A percentile compares a stretch with the other conserved stretches of the same genome.
These are phyloP conservation scores for Laburnicola sp. DNA, from an alignment of 2,329 filamentous ascomycete genomes.

Conservation along the genomic window DNA sequence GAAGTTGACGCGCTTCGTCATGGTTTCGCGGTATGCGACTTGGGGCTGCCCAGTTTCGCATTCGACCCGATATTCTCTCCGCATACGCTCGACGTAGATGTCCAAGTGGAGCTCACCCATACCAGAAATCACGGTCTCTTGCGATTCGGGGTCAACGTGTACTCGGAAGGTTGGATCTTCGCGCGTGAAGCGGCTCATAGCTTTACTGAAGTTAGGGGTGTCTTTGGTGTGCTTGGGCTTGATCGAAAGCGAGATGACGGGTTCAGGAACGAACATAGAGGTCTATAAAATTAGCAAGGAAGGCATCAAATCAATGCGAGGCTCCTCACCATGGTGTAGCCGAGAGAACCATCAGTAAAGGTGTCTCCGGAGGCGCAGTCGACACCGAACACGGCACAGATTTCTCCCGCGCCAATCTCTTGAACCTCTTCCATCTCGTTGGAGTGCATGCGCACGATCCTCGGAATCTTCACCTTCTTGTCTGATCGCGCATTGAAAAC, in stretches of 20 bases:
- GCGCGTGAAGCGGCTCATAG: constrained; percentile 97
- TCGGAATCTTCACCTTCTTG: constrained; percentile 94
- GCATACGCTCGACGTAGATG: constrained; percentile 96
- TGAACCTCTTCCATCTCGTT: constrained; percentile 98
- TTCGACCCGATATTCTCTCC: constrained; percentile 94
- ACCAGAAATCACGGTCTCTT: constrained; percentile 96
- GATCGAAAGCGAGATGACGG: constrained; percentile 97
- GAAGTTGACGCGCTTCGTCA: constrained; percentile 77
- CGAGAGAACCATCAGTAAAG: constrained; percentile 90
- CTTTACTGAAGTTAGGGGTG: constrained; percentile 92
- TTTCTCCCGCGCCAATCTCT: constrained; percentile 94
- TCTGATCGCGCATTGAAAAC: constrained; percentile 94
- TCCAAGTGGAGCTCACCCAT: constrained; percentile 98
- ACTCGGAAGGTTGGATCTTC: constrained; percentile 98
- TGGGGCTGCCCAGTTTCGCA: constrained; percentile 95
- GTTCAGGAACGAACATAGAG: constrained; percentile 97
- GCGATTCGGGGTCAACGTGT: constrained; percentile 85
- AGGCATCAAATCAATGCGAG: constrained; percentile 3
- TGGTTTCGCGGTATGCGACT: constrained; percentile 95
- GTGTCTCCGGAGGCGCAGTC: constrained; percentile 98
- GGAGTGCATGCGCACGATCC: constrained; percentile 98
- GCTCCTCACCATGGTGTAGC: constrained; percentile 75
- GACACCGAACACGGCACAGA: constrained; percentile 96
- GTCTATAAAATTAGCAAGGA: constrained; percentile 49
- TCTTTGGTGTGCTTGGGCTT: constrained; percentile 93